phyloP scores from a whole-genome alignment of 164 flowering plant species.

The Kingdonia uniflora region DNA sequence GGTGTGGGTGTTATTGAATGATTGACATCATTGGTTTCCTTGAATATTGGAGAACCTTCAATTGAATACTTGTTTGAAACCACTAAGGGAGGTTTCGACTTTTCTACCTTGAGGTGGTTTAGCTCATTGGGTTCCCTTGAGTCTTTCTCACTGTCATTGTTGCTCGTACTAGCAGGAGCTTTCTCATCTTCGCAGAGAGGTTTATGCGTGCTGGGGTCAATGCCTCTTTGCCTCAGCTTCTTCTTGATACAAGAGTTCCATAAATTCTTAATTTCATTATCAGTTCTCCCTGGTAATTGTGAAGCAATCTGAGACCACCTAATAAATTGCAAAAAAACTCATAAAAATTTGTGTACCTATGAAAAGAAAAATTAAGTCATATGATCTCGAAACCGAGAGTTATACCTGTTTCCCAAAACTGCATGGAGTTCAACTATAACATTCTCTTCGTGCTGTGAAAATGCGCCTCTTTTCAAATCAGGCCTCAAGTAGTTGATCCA shows the following conservation, averaged over 20 bases:
- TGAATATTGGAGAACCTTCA: conserved; percentile 14
- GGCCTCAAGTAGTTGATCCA: conserved; percentile 92
- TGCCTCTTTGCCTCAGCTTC: conserved; percentile 80
- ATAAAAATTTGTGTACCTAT: background rate
- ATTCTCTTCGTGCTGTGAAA: conserved; percentile 69
- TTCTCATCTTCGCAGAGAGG: conserved; percentile 49
- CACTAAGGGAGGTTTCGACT: conserved; percentile 12
- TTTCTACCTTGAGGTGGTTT: conserved; percentile 23
- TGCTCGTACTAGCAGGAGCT: conserved; percentile 5
- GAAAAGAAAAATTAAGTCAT: background rate
- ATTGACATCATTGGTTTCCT: conserved; percentile 8
- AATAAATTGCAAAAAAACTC: conserved; percentile 4
- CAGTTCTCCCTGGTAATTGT: conserved; percentile 85
- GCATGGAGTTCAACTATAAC: conserved; percentile 74
- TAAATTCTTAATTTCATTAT: conserved; percentile 80
- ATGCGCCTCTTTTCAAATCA: conserved; percentile 77
- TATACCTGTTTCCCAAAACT: conserved; percentile 78
- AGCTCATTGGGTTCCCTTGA: conserved; percentile 16
- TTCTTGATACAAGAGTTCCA: conserved; percentile 94
- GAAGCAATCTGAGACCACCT: conserved; percentile 99
- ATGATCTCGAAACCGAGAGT: background rate
- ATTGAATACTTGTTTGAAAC: conserved; percentile 10
- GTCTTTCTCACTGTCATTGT: conserved; percentile 15
- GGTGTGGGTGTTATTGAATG: conserved; percentile 8
- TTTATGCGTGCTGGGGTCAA: conserved; percentile 82